Evolutionary conservation across 768 basidiomycete species (phyloP).

Genomic region (Mrakia hoshinonis): DNA sequence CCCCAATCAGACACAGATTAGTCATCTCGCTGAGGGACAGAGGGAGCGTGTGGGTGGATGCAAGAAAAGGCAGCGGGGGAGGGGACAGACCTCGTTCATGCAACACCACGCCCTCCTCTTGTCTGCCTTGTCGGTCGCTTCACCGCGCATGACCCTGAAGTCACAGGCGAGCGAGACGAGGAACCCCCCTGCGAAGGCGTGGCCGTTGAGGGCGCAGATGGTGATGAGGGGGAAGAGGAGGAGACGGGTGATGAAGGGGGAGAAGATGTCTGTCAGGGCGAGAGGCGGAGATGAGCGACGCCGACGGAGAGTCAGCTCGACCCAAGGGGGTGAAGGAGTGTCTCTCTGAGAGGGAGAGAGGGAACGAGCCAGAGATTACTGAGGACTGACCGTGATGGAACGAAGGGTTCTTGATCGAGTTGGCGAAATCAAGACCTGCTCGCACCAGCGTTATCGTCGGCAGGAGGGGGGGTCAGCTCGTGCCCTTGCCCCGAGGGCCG

Average conservation of each 20-base stretch:
- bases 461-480: neutral
- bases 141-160: slow-evolving; percentile 81
- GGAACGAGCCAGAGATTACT: neutral
- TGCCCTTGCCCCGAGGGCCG: neutral
- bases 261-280: neutral
- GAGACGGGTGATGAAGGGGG: slow-evolving; percentile 26
- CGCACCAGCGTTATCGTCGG: neutral
- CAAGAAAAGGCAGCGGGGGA: neutral
- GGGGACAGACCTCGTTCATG: slow-evolving; percentile 70
- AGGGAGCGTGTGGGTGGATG: too few relatives aligned
- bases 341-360: neutral
- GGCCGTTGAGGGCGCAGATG: slow-evolving; percentile 37
- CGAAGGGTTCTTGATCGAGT: slow-evolving; percentile 36
- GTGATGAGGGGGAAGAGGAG: slow-evolving; percentile 33
- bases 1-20: neutral
- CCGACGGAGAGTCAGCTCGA: too few relatives aligned
- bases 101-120: slow-evolving; percentile 65
- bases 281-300: neutral
- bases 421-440: slow-evolving; percentile 37
- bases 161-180: slow-evolving; percentile 74
- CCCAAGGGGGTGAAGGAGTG: too few relatives aligned
- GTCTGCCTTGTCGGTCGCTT: neutral
- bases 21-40: neutral
- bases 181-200: slow-evolving; percentile 76
- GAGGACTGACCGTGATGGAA: slow-evolving; percentile 34